phyloP scores from a whole-genome alignment of 768 basidiomycete genomes.

The Rubroboletus pulcherrimus region DNA sequence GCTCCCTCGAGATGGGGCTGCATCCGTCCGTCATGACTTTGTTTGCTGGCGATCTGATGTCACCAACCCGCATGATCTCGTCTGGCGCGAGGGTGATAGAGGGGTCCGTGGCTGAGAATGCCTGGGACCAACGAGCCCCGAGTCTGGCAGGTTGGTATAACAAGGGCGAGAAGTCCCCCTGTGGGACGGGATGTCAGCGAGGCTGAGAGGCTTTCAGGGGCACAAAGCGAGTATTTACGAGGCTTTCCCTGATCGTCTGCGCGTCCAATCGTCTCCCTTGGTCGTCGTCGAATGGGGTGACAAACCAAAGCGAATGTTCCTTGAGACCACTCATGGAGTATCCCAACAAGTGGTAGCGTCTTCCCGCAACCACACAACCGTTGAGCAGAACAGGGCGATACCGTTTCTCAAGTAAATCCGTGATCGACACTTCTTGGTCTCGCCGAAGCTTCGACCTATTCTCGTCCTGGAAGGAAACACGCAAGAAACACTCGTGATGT shows the following conservation, averaged over 20 bases:
- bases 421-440: conserved; percentile 30
- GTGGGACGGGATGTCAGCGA: conserved; percentile 2
- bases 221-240: conserved; percentile 24
- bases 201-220: neutral
- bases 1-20: conserved; percentile 40
- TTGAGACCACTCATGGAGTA: conserved; percentile 53
- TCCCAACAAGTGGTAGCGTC: conserved; percentile 44
- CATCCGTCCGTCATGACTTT: conserved; percentile 51
- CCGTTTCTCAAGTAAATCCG: conserved; percentile 30
- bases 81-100: conserved; percentile 35
- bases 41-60: conserved; percentile 27
- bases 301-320: conserved; percentile 48
- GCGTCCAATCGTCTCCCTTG: conserved; percentile 25
- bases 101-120: conserved; percentile 50
- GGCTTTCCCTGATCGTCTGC: conserved; percentile 27
- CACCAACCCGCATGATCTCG: conserved; percentile 33
- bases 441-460: conserved; percentile 36
- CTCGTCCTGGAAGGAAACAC: conserved; percentile 49
- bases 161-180: conserved; percentile 41
- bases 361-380: conserved; percentile 40
- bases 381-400: conserved; percentile 33
- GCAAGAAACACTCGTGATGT: conserved; percentile 42
- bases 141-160: conserved; percentile 42
- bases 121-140: conserved; percentile 53
- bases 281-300: conserved; percentile 37